These are phyloP conservation scores for Alternaria burnsii DNA, from an alignment of 2,329 filamentous ascomycete species.

Conservation along the genomic window DNA sequence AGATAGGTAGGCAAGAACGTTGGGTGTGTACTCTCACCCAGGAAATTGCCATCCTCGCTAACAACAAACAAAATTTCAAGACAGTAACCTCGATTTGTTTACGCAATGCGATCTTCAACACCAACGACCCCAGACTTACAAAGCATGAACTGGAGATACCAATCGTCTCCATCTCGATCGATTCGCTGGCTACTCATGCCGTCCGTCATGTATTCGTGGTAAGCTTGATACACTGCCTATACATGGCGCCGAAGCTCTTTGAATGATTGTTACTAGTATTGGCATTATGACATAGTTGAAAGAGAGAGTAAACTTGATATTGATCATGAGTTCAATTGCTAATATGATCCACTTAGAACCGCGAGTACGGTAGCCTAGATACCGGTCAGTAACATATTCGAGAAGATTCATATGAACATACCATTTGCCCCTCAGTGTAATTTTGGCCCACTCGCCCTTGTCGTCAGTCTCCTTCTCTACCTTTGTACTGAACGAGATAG, in stretches of 20 bases:
- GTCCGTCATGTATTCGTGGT: neutral
- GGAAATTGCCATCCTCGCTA: neutral
- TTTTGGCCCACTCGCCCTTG: slow-evolving; percentile 84
- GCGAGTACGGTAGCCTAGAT: slow-evolving; percentile 58
- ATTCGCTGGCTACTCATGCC: neutral
- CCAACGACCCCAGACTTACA: neutral
- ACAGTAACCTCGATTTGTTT: neutral
- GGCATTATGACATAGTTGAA: neutral
- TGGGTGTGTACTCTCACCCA: neutral
- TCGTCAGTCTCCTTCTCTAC: slow-evolving; percentile 94
- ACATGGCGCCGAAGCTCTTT: neutral
- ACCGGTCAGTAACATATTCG: slow-evolving; percentile 18
- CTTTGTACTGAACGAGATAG: slow-evolving; percentile 87
- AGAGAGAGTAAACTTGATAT: neutral
- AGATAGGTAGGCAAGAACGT: slow-evolving; percentile 4
- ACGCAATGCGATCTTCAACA: neutral
- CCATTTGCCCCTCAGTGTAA: slow-evolving; percentile 86
- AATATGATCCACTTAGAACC: slow-evolving; percentile 50
- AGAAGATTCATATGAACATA: slow-evolving; percentile 49
- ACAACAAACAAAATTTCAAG: neutral
- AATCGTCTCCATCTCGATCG: neutral
- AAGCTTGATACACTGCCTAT: neutral
- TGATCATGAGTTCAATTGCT: neutral
- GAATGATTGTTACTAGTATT: too few species aligned
- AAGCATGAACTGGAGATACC: neutral